These are phyloP conservation scores for Evernia prunastri DNA, from an alignment of 495 filamentous ascomycete species.

Conservation along the genomic window DNA sequence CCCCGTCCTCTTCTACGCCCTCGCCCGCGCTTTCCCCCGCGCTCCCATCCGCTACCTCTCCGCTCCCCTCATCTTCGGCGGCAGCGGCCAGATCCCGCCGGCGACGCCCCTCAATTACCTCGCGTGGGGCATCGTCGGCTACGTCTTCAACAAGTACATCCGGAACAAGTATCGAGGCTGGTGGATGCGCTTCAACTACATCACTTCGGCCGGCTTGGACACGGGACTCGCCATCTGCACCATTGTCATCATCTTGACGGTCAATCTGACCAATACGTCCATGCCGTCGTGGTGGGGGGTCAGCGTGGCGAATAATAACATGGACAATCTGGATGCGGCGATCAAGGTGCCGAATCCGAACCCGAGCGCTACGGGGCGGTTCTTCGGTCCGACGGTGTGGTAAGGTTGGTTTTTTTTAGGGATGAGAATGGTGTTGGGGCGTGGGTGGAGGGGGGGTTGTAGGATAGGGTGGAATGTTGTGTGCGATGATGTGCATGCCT, in stretches of 20 bases:
- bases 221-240: constrained; percentile 59
- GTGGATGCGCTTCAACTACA: constrained; percentile 77
- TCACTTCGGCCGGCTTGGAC: constrained; percentile 65
- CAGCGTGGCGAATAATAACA: constrained; percentile 37
- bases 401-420: constrained; percentile 21
- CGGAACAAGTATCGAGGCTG: constrained; percentile 56
- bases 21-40: constrained; percentile 40
- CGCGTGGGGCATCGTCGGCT: constrained; percentile 62
- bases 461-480: background rate
- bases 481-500: background rate
- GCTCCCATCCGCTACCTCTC: constrained; percentile 39
- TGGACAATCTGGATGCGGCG: constrained; percentile 40
- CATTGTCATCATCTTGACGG: constrained; percentile 64
- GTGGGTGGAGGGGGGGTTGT: background rate
- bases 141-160: constrained; percentile 60
- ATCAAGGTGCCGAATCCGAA: constrained; percentile 33
- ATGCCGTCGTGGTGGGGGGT: constrained; percentile 66
- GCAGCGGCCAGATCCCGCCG: constrained; percentile 42
- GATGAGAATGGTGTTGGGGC: no score
- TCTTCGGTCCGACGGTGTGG: constrained; percentile 54
- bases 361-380: constrained; percentile 40
- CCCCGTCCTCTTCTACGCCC: constrained; percentile 42
- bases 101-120: constrained; percentile 50
- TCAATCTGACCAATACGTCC: constrained; percentile 46
- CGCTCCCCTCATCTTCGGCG: constrained; percentile 46